phyloP scores from a whole-genome alignment of 495 filamentous ascomycete species.

The Aspergillus homomorphus region DNA sequence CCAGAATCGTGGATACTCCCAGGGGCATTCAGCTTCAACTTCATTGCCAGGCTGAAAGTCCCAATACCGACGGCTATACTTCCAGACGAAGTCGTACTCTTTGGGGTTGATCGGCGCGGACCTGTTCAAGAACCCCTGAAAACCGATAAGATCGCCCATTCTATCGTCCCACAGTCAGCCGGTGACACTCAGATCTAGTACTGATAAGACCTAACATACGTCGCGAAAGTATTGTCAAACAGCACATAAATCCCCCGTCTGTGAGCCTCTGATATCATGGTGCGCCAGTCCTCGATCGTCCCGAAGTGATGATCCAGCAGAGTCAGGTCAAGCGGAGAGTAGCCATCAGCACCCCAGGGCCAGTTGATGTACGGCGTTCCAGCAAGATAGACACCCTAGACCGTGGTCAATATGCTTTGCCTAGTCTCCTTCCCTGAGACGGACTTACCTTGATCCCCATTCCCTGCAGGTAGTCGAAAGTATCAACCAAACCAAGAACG shows the following conservation, averaged over 20 bases:
- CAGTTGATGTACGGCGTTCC: conserved; percentile 65
- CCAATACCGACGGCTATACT: conserved; percentile 51
- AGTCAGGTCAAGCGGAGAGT: conserved; percentile 64
- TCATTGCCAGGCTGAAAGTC: conserved; percentile 61
- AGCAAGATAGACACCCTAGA: conserved; percentile 62
- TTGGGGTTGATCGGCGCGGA: conserved; percentile 55
- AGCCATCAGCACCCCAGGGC: conserved; percentile 66
- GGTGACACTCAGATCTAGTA: background rate
- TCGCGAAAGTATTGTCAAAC: conserved; percentile 67
- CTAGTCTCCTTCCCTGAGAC: background rate
- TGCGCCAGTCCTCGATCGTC: conserved; percentile 57
- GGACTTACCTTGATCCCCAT: conserved; percentile 62
- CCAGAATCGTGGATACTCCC: conserved; percentile 64
- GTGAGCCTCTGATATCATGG: conserved; percentile 61
- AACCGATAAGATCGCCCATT: conserved; percentile 65
- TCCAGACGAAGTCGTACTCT: conserved; percentile 59
- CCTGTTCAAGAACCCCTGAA: conserved; percentile 60
- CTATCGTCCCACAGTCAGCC: conserved; percentile 16
- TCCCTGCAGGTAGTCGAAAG: conserved; percentile 68
- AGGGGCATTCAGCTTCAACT: conserved; percentile 48
- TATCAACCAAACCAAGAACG: conserved; percentile 58
- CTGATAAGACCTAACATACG: conserved; percentile 38
- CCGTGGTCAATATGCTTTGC: background rate
- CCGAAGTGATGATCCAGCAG: conserved; percentile 67
- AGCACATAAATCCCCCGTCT: conserved; percentile 64